Evolutionary conservation across 2,329 filamentous ascomycete genomes (phyloP).

Genomic region (Botrytis cinerea): DNA sequence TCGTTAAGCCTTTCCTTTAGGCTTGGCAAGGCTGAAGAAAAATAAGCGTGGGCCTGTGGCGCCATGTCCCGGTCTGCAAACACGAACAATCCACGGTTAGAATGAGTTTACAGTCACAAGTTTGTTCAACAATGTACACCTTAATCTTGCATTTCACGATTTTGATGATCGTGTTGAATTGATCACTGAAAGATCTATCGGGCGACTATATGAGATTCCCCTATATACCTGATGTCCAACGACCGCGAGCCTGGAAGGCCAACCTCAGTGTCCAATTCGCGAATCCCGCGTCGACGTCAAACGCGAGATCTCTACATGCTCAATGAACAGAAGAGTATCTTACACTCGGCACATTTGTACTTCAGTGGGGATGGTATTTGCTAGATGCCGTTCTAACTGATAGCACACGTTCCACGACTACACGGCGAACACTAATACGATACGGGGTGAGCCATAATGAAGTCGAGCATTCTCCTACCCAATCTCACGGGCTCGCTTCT

Average conservation of each 20-base stretch:
- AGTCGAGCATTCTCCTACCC: neutral
- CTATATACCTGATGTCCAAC: neutral
- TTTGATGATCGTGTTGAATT: neutral
- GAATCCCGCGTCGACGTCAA: neutral
- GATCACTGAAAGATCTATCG: neutral
- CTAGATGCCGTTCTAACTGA: neutral
- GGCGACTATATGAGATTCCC: neutral
- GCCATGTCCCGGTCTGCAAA: neutral
- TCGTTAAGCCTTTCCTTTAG: neutral
- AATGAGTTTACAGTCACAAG: too few relatives aligned
- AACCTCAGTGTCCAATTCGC: neutral
- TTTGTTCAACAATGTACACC: neutral
- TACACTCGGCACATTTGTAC: neutral
- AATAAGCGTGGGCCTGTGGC: neutral
- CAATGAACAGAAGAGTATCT: neutral
- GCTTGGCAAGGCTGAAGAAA: conserved; percentile 4
- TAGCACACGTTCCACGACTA: neutral
- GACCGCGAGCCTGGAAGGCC: neutral
- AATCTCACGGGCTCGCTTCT: neutral
- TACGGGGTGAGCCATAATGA: neutral
- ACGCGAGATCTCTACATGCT: neutral
- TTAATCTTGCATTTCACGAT: neutral
- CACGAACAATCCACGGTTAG: neutral
- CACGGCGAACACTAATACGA: neutral
- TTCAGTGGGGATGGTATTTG: neutral